A percentile compares a stretch with the other conserved stretches of the same genome.
These are phyloP conservation scores for Xylariaceae sp. DNA, from an alignment of 2,329 filamentous ascomycete species.

Conservation along the genomic window DNA sequence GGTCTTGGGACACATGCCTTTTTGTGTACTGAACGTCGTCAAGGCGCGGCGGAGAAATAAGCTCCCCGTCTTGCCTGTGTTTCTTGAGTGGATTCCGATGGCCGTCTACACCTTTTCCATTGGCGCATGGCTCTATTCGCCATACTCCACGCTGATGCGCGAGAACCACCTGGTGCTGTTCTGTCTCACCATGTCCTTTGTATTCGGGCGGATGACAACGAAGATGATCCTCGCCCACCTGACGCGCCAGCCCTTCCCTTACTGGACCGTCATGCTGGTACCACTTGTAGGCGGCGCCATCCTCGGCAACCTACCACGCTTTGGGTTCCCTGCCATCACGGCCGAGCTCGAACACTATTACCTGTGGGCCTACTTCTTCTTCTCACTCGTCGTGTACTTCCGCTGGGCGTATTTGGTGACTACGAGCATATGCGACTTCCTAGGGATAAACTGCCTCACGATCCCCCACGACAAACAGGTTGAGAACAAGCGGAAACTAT, in stretches of 20 bases:
- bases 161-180: slow-evolving; percentile 92
- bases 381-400: slow-evolving; percentile 85
- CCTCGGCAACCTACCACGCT: slow-evolving; percentile 78
- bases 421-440: slow-evolving; percentile 85
- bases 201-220: slow-evolving; percentile 97
- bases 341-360: slow-evolving; percentile 76
- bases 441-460: slow-evolving; percentile 94
- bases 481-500: slow-evolving; percentile 55
- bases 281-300: slow-evolving; percentile 86
- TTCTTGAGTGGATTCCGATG: slow-evolving; percentile 95
- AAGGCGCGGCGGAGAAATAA: slow-evolving; percentile 73
- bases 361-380: slow-evolving; percentile 81
- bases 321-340: slow-evolving; percentile 73
- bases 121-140: slow-evolving; percentile 86
- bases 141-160: slow-evolving; percentile 78
- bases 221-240: slow-evolving; percentile 98
- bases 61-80: slow-evolving; percentile 79
- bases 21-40: slow-evolving; percentile 86
- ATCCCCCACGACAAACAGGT: slow-evolving; percentile 71
- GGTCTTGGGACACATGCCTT: slow-evolving; percentile 78
- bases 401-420: slow-evolving; percentile 93
- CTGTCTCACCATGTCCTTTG: slow-evolving; percentile 92
- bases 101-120: slow-evolving; percentile 77
- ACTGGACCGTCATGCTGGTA: slow-evolving; percentile 90
- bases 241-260: slow-evolving; percentile 91